These are phyloP conservation scores for Hypoxylon crocopeplum DNA, from an alignment of 495 filamentous ascomycete species.

Conservation along the genomic window DNA sequence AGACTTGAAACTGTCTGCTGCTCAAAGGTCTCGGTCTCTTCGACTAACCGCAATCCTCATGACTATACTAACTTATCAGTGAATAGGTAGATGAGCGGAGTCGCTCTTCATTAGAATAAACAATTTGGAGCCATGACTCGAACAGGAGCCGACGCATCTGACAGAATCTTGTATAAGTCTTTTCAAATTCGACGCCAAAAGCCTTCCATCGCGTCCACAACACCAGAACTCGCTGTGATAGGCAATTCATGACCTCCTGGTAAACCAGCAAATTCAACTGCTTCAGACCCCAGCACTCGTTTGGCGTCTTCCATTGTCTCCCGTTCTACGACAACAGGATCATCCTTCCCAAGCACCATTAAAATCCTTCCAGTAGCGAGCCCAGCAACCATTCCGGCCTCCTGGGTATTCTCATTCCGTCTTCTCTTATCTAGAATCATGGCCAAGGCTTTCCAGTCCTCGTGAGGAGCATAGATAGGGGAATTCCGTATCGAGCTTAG, in stretches of 20 bases:
- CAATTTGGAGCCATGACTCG: too few species aligned
- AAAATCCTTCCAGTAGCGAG: slow-evolving; percentile 57
- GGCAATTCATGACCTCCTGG: slow-evolving; percentile 61
- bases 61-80: too few species aligned
- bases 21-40: too few species aligned
- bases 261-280: slow-evolving; percentile 54
- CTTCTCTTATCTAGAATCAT: slow-evolving; percentile 52
- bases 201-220: slow-evolving; percentile 46
- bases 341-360: slow-evolving; percentile 59
- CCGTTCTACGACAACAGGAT: slow-evolving; percentile 59
- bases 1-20: too few species aligned
- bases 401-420: slow-evolving; percentile 25
- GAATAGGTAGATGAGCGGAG: too few species aligned
- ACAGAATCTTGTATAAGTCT: too few species aligned
- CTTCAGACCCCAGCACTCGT: slow-evolving; percentile 49
- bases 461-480: slow-evolving; percentile 56
- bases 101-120: too few species aligned
- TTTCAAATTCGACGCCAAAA: slow-evolving; percentile 45
- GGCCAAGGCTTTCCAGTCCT: slow-evolving; percentile 65
- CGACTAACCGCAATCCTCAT: too few species aligned
- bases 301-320: slow-evolving; percentile 60
- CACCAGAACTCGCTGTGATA: slow-evolving; percentile 46
- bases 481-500: slow-evolving; percentile 55
- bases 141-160: too few species aligned
- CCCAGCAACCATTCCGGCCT: slow-evolving; percentile 26